phyloP scores from a whole-genome alignment of 1,139 yeast genomes.

The Yamadazyma buinensis region DNA sequence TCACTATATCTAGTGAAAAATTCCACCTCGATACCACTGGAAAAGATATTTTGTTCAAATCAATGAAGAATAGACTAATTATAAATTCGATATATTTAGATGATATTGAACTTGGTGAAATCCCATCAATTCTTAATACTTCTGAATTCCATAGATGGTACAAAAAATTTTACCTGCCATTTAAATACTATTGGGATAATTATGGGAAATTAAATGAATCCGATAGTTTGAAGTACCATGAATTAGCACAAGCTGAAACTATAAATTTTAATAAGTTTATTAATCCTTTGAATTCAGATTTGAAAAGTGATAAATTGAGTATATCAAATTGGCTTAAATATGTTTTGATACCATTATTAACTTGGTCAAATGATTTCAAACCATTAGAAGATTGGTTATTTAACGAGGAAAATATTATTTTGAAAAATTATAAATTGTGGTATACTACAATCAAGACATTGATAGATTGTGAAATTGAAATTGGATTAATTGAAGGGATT shows the following conservation, averaged over 20 bases:
- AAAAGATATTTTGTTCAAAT: too few species aligned
- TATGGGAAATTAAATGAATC: conserved; percentile 18
- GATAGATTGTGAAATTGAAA: conserved; percentile 11
- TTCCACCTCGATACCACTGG: too few species aligned
- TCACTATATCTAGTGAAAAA: too few species aligned
- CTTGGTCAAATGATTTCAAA: conserved; percentile 19
- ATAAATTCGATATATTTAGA: conserved; percentile 13
- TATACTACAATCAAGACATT: conserved; percentile 18
- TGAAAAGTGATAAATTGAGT: conserved; percentile 14
- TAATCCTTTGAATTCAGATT: conserved; percentile 17
- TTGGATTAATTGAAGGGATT: conserved; percentile 13
- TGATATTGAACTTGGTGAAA: conserved; percentile 5
- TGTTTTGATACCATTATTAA: conserved; percentile 29
- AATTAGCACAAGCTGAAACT: neutral
- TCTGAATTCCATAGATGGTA: conserved; percentile 20
- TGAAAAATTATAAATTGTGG: conserved; percentile 24
- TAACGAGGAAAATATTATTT: conserved; percentile 7
- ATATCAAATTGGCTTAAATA: conserved; percentile 23
- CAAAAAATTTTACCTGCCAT: conserved; percentile 27
- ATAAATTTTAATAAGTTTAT: conserved; percentile 20
- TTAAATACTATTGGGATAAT: conserved; percentile 26
- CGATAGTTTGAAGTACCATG: conserved; percentile 12
- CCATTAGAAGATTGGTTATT: conserved; percentile 29
- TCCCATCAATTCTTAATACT: neutral
- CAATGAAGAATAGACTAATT: conserved; percentile 7